A percentile compares a stretch with the other conserved stretches of the same genome.
Evolutionary conservation across 2,329 filamentous ascomycete species (phyloP).

Genomic region (Alternaria arbusti): DNA sequence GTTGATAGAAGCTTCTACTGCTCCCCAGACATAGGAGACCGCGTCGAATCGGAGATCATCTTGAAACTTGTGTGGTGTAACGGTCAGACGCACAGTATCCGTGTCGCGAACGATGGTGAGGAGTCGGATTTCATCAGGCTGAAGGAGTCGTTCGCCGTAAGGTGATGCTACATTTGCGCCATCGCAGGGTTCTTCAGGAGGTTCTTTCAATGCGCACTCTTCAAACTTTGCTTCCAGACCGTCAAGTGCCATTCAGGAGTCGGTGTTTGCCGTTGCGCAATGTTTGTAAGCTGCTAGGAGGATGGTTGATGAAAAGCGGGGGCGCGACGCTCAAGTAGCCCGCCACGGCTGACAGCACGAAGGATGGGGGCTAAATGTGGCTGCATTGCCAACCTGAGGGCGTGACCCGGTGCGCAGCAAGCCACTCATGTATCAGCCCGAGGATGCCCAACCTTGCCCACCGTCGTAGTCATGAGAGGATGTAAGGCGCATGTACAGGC

Average conservation of each 20-base stretch:
- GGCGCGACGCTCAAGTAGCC: not conserved
- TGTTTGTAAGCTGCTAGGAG: not conserved
- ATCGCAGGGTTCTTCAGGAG: not conserved
- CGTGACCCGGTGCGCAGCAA: not conserved
- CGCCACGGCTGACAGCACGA: not conserved
- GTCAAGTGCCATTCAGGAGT: not conserved
- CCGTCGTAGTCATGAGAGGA: fast-evolving
- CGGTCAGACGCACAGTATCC: not conserved
- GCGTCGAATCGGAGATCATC: not conserved
- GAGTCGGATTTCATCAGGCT: not conserved
- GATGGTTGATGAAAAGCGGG: not conserved
- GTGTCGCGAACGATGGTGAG: not conserved
- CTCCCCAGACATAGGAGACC: not conserved
- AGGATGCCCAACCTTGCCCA: fast-evolving
- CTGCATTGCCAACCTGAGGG: not conserved
- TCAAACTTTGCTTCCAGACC: not conserved
- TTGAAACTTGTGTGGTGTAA: not conserved
- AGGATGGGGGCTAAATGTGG: not conserved
- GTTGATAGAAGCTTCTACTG: not conserved
- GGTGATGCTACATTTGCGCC: not conserved
- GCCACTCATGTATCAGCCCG: not conserved
- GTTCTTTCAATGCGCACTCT: not conserved
- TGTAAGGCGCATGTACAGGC: not conserved
- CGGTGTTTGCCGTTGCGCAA: too few relatives aligned
- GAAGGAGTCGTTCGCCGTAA: not conserved